Conservation (phyloP, 2,329 filamentous ascomycete genomes). For the Phaeosphaeriaceae sp. region DNA sequence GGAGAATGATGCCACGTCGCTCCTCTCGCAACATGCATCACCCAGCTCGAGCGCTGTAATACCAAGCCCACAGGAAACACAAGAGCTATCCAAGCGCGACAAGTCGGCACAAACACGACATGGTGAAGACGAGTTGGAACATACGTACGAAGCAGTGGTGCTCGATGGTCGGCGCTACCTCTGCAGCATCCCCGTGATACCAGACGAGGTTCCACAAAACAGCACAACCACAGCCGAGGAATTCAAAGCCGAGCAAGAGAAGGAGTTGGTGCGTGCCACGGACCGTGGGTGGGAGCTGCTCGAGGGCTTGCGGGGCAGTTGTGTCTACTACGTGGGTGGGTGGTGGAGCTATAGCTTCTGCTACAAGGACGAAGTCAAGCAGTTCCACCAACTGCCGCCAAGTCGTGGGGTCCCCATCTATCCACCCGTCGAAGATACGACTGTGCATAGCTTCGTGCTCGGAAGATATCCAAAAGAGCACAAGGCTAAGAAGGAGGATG, state of each 20-base stretch:
- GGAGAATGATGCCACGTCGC: slow-evolving; percentile 69
- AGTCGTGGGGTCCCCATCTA: slow-evolving; percentile 69
- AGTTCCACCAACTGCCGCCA: slow-evolving; percentile 84
- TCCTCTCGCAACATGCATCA: slow-evolving; percentile 53
- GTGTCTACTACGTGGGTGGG: slow-evolving; percentile 82
- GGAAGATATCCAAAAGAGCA: slow-evolving; percentile 61
- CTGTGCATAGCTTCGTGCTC: slow-evolving; percentile 77
- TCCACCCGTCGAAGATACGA: slow-evolving; percentile 78
- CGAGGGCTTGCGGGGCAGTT: slow-evolving; percentile 75
- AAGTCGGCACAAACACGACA: slow-evolving; percentile 22
- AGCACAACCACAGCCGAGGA: slow-evolving; percentile 72
- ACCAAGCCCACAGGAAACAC: slow-evolving; percentile 43
- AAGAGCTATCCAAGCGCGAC: slow-evolving; percentile 43
- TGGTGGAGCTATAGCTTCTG: slow-evolving; percentile 99
- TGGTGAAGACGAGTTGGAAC: slow-evolving; percentile 35
- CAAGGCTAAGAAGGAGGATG: slow-evolving; percentile 23
- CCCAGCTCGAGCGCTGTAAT: slow-evolving; percentile 33
- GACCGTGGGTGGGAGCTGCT: slow-evolving; percentile 81
- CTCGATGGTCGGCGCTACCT: slow-evolving; percentile 75
- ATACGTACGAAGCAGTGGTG: slow-evolving; percentile 75
- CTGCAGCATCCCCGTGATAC: slow-evolving; percentile 80
- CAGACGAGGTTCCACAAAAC: slow-evolving; percentile 58
- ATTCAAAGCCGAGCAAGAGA: slow-evolving; percentile 75
- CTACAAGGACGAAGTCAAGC: slow-evolving; percentile 84
- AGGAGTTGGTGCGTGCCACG: slow-evolving; percentile 78